A percentile compares a stretch with the other conserved stretches of the same genome.
These are phyloP conservation scores for Aureobasidium sp. DNA, from an alignment of 2,329 filamentous ascomycete genomes.

Conservation along the genomic window DNA sequence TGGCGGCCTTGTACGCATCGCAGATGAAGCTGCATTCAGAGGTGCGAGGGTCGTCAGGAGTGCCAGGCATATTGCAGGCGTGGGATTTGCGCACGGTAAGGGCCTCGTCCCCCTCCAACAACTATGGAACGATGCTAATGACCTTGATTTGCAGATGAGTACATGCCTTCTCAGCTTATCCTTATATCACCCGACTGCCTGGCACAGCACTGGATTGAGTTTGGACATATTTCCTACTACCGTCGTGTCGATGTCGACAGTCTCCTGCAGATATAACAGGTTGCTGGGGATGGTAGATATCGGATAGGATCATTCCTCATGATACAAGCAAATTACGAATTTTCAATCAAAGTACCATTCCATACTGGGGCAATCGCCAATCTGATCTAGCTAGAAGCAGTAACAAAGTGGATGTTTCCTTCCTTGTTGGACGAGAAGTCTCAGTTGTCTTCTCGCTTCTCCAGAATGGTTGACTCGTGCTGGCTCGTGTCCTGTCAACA, in stretches of 20 bases:
- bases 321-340: not conserved
- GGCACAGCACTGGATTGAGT: conserved; percentile 70
- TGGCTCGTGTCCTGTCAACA: not conserved
- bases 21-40: conserved; percentile 60
- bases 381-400: not conserved
- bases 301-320: not conserved
- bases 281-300: not conserved
- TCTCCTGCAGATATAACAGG: not conserved
- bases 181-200: conserved; percentile 68
- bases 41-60: conserved; percentile 67
- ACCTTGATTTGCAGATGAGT: conserved; percentile 50
- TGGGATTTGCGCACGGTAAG: conserved; percentile 65
- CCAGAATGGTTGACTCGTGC: not conserved
- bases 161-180: conserved; percentile 66
- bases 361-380: not conserved
- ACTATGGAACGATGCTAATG: not conserved
- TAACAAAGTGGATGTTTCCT: not conserved
- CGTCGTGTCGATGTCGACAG: conserved; percentile 38
- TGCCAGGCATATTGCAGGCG: conserved; percentile 67
- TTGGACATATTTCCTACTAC: conserved; percentile 43
- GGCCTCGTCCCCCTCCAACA: conserved; percentile 14
- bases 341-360: not conserved
- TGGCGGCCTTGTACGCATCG: conserved; percentile 54
- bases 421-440: not conserved
- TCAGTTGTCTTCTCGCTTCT: not conserved